phyloP scores from a whole-genome alignment of 192 early-diverging fungal species.

The Backusella psychrophila region DNA sequence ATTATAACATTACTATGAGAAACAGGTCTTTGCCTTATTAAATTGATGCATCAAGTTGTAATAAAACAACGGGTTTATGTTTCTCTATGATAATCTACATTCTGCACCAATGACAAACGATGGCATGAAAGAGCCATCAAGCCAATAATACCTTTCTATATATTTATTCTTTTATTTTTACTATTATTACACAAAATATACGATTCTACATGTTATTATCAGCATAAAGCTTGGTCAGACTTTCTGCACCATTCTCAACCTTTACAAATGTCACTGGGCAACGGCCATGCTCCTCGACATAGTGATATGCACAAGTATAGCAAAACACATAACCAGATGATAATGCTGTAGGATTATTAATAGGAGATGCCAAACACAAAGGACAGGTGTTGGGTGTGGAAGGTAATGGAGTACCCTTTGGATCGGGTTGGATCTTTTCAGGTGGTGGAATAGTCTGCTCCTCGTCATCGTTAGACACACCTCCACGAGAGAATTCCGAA shows the following conservation, averaged over 20 bases:
- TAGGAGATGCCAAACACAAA: constrained; percentile 57
- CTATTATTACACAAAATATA: not conserved
- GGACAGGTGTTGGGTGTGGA: constrained; percentile 74
- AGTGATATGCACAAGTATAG: constrained; percentile 83
- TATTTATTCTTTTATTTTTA: not conserved
- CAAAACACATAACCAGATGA: constrained; percentile 92
- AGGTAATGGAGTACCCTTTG: constrained; percentile 72
- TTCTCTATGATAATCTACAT: no score
- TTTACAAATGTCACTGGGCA: constrained; percentile 80
- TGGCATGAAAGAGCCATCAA: no score
- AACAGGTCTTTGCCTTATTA: no score
- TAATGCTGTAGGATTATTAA: constrained; percentile 86
- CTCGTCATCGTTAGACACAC: constrained; percentile 40
- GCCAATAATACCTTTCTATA: not conserved
- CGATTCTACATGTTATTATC: constrained; percentile 14
- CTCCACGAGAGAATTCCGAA: constrained; percentile 71
- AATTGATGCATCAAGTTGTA: no score
- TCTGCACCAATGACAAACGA: no score
- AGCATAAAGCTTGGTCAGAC: constrained; percentile 70
- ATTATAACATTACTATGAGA: no score
- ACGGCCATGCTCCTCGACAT: constrained; percentile 63
- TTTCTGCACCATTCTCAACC: constrained; percentile 39
- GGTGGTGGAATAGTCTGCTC: constrained; percentile 60
- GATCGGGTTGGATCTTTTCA: constrained; percentile 61
- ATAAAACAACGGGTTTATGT: no score